Evolutionary conservation across 768 basidiomycete genomes (phyloP).

Genomic region (Suillus discolor): DNA sequence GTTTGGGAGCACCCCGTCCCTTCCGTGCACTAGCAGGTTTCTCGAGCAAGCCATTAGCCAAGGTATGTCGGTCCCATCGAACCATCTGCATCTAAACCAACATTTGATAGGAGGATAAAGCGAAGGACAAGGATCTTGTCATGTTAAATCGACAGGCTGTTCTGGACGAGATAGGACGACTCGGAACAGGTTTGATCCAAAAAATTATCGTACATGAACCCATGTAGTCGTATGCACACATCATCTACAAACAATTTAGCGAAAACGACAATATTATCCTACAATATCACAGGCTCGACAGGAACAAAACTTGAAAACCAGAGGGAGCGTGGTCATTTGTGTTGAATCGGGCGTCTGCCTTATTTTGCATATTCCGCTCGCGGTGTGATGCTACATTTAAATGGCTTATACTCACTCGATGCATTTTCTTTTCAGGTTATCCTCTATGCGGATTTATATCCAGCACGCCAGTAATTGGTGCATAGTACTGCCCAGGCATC

Average conservation of each 20-base stretch:
- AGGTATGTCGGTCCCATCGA: slow-evolving; percentile 27
- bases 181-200: slow-evolving; percentile 71
- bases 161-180: slow-evolving; percentile 72
- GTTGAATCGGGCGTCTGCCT: background rate
- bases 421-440: background rate
- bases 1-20: slow-evolving; percentile 56
- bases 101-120: slow-evolving; percentile 27
- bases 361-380: no score
- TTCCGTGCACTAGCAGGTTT: slow-evolving; percentile 87
- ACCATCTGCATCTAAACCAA: background rate
- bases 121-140: slow-evolving; percentile 62
- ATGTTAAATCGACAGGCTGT: slow-evolving; percentile 66
- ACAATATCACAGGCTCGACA: background rate
- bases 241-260: background rate
- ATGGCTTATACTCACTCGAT: background rate
- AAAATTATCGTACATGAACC: slow-evolving; percentile 35
- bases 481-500: background rate
- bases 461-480: background rate
- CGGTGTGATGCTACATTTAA: no score
- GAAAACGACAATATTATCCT: background rate
- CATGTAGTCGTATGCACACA: slow-evolving; percentile 3
- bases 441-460: background rate
- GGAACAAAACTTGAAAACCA: background rate
- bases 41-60: slow-evolving; percentile 58
- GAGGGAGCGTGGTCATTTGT: background rate